Evolutionary conservation across 176 grass and related monocot genomes (phyloP).

Genomic region (Otatea glauca): DNA sequence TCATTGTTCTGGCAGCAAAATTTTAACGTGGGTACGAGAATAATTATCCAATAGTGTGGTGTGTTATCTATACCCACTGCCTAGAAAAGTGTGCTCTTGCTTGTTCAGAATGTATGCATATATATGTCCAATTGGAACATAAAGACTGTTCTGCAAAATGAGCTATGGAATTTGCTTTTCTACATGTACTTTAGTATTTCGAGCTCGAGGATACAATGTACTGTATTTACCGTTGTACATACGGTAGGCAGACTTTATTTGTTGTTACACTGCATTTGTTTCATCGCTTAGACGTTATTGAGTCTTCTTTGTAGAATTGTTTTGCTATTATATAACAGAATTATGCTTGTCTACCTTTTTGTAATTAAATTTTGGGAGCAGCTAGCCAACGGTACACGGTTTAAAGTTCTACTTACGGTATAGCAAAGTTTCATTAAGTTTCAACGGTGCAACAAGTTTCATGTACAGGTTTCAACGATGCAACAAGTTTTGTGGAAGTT

Average conservation of each 20-base stretch:
- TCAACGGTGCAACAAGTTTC: no score
- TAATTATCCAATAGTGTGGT: background rate
- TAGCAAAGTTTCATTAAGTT: no score
- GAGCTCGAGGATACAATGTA: background rate
- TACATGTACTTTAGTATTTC: background rate
- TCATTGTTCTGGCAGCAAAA: background rate
- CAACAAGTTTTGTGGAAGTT: no score
- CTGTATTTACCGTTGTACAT: background rate
- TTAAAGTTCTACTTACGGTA: no score
- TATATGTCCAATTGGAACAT: background rate
- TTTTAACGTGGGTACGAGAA: background rate
- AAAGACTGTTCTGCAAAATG: background rate
- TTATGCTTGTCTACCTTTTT: background rate
- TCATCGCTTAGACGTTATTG: background rate
- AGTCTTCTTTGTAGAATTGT: background rate
- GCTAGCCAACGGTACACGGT: no score
- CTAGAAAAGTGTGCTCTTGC: background rate
- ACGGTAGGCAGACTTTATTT: background rate
- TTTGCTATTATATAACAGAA: background rate
- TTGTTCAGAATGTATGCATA: slow-evolving; percentile 13
- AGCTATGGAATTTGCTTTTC: background rate
- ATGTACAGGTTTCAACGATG: no score
- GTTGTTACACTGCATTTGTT: background rate
- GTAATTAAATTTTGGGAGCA: background rate
- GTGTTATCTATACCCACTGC: background rate